phyloP scores from a whole-genome alignment of 2,329 filamentous ascomycete species.

The Pseudocercospora fuligena region DNA sequence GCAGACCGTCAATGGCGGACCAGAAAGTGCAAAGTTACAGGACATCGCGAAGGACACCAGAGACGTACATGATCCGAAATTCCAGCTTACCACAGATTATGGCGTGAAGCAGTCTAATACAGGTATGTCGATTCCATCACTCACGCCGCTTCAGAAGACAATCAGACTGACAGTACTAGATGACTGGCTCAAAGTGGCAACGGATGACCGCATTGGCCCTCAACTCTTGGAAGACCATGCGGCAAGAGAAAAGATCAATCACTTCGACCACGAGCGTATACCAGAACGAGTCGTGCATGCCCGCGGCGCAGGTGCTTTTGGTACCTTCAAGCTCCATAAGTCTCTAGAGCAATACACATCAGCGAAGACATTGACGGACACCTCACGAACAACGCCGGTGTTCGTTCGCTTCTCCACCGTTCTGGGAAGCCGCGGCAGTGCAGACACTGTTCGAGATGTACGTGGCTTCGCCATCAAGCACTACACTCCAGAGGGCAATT shows the following conservation, averaged over 20 bases:
- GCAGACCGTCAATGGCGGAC: slow-evolving; percentile 40
- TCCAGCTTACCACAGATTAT: slow-evolving; percentile 74
- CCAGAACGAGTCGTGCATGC: slow-evolving; percentile 72
- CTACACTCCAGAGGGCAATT: slow-evolving; percentile 78
- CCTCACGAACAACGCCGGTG: slow-evolving; percentile 67
- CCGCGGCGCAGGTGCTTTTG: slow-evolving; percentile 67
- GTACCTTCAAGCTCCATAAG: slow-evolving; percentile 69
- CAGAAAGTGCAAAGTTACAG: slow-evolving; percentile 57
- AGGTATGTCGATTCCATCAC: slow-evolving; percentile 12
- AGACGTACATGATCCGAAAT: slow-evolving; percentile 59
- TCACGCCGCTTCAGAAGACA: background rate
- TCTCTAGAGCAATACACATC: slow-evolving; percentile 66
- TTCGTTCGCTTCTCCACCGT: slow-evolving; percentile 81
- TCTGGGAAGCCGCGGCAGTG: slow-evolving; percentile 73
- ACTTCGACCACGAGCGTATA: slow-evolving; percentile 77
- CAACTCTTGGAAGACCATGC: slow-evolving; percentile 73
- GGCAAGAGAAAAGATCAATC: slow-evolving; percentile 74
- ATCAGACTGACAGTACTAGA: slow-evolving; percentile 51
- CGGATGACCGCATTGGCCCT: slow-evolving; percentile 68
- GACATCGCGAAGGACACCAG: slow-evolving; percentile 65
- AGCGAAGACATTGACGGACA: slow-evolving; percentile 70
- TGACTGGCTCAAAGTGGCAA: slow-evolving; percentile 73
- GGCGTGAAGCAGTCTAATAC: slow-evolving; percentile 74
- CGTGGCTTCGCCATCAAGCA: slow-evolving; percentile 79
- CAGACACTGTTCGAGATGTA: slow-evolving; percentile 83